Conservation (phyloP, 257 asterid species). For the Solanum bukasovii region DNA sequence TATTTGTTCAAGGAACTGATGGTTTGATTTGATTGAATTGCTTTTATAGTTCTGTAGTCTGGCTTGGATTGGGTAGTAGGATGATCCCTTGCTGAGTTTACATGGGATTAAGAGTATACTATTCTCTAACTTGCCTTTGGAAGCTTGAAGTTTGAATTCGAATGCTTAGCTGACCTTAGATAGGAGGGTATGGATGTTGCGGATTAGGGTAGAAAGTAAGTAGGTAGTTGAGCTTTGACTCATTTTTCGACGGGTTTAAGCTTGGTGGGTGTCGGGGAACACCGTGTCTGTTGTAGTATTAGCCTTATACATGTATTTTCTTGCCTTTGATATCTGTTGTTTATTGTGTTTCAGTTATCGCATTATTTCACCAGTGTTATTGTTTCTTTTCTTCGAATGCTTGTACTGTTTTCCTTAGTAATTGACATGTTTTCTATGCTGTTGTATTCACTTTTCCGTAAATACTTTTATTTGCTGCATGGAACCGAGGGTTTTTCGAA, state of each 20-base stretch:
- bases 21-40: neutral
- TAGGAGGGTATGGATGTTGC: neutral
- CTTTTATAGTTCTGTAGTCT: neutral
- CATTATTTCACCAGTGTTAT: neutral
- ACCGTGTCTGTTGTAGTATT: neutral
- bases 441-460: fast-evolving
- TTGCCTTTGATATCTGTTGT: neutral
- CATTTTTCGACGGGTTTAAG: neutral
- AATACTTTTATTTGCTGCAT: neutral
- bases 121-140: neutral
- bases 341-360: neutral
- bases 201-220: neutral
- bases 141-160: neutral
- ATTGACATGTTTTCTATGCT: neutral
- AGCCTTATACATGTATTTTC: neutral
- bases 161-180: neutral
- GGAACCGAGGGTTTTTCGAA: neutral
- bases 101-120: neutral
- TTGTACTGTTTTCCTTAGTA: neutral
- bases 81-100: neutral
- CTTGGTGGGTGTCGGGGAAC: neutral
- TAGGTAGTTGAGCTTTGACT: neutral
- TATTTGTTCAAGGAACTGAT: neutral
- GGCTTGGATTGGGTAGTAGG: neutral
- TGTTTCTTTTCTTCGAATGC: neutral